phyloP scores from a whole-genome alignment of 139 green algal genomes.

The Micractinium conductrix region DNA sequence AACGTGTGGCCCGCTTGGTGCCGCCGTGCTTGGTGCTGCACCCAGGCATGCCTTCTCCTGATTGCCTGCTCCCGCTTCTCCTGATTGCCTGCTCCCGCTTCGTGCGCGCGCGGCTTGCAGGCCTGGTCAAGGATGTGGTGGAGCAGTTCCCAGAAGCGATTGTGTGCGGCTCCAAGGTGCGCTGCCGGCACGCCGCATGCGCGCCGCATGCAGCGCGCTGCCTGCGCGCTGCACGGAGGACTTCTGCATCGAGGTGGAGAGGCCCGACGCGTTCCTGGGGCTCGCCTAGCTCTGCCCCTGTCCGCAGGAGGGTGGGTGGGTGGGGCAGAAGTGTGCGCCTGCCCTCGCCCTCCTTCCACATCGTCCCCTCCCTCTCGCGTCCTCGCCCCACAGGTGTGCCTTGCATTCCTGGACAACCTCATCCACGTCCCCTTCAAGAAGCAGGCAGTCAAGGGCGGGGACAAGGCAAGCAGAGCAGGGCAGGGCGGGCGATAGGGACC shows the following conservation, averaged over 20 bases:
- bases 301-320: too few relatives aligned
- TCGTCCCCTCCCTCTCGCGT: too few relatives aligned
- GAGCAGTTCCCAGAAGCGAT: conserved; percentile 80
- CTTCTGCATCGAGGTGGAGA: too few relatives aligned
- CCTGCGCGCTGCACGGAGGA: too few relatives aligned
- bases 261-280: too few relatives aligned
- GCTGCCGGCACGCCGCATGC: too few relatives aligned
- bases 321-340: too few relatives aligned
- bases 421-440: conserved; percentile 71
- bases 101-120: conserved; percentile 37
- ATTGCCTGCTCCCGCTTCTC: neutral
- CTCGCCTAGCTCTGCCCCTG: too few relatives aligned
- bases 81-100: too few relatives aligned
- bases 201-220: too few relatives aligned
- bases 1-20: neutral
- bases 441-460: conserved; percentile 84
- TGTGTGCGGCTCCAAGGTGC: conserved; percentile 90
- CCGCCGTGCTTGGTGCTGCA: neutral
- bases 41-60: neutral
- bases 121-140: conserved; percentile 88
- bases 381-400: too few relatives aligned
- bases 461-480: conserved; percentile 50
- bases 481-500: neutral
- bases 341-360: too few relatives aligned
- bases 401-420: conserved; percentile 78